Base-by-base conservation (phyloP, 139 green algal species). In the Chlorella sp. region DNA sequence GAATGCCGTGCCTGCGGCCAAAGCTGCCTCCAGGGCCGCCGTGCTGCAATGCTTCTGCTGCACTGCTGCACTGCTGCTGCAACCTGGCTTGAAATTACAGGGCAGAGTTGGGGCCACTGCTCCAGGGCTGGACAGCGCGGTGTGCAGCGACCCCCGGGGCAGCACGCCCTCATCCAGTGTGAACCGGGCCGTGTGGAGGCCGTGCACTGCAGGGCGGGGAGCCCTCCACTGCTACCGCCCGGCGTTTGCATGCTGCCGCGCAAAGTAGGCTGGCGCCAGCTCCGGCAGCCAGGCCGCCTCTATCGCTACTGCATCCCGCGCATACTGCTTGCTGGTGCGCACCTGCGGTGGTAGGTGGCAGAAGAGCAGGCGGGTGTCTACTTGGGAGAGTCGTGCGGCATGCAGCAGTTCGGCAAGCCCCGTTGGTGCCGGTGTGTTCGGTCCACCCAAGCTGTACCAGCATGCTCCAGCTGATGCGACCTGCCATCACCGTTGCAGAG, bases 221-320 rank as follows among this genome's bases (percentile, higher is more conserved):
- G 36, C 76, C 44, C 11, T 16, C 46, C 34, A 32, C 51, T 51
- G 54, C 51, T 78, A 48, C 9, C 46, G 34, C 54, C 54, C 76
- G 0, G 67, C 24, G 41, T 87, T 85, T 14, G 85, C 85, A 28
- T 84, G 51, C 67, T 67, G 68, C 64, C 82, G 48, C 26, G 73
- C 86, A 82, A 96, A 97, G 69, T 93, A 95, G 1, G 85, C 76
- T 0, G 95, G 95, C 20, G 89, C 94, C 68, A 97, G 74, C 87
- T 98, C 94, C 1, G 93, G 88, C 73, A 98, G 90, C 95, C 95
- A 98, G 14, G 46, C 19, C 1, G 90, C 54, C 36, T 98, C 93
- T 0, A 98, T 88, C 22, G 72, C 84, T 0, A 84, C 87, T 20
- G 93, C 90, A 0, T 93, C 87, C 5, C 92, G 89, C 26, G 92